Evolutionary conservation across 306 rosid genomes (phyloP).

Genomic region (Rosa persica): DNA sequence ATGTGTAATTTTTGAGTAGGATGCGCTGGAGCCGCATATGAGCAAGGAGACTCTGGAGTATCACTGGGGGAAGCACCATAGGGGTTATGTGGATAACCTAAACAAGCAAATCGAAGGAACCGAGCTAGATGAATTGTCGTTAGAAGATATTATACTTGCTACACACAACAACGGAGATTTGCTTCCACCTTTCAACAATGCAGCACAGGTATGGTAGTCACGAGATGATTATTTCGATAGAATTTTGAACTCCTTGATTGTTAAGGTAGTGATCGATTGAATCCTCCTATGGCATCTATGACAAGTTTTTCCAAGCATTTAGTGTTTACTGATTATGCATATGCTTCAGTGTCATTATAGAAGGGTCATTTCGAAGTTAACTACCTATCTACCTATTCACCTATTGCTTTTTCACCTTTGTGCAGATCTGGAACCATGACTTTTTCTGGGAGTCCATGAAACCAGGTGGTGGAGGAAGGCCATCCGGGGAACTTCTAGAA

Average conservation of each 20-base stretch:
- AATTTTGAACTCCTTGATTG: neutral
- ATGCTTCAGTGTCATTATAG: neutral
- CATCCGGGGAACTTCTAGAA: conserved; percentile 76
- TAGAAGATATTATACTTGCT: conserved; percentile 51
- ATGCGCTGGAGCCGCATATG: conserved; percentile 90
- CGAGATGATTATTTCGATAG: neutral
- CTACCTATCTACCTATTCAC: neutral
- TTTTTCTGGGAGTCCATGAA: conserved; percentile 72
- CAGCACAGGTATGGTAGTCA: conserved; percentile 66
- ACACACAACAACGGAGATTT: conserved; percentile 73
- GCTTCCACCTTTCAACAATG: conserved; percentile 84
- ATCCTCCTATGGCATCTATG: neutral
- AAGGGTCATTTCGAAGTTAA: neutral
- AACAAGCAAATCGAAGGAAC: conserved; percentile 83
- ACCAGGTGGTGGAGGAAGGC: conserved; percentile 85
- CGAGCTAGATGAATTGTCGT: conserved; percentile 56
- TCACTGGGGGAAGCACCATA: conserved; percentile 98
- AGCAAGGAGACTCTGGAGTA: conserved; percentile 72
- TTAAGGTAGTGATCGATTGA: neutral
- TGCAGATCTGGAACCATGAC: conserved; percentile 67
- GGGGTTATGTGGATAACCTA: conserved; percentile 75
- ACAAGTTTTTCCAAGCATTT: neutral
- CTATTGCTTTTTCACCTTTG: conserved; percentile 4
- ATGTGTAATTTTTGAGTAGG: conserved; percentile 38
- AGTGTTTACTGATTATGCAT: neutral